Conservation (phyloP, 169 alveolate genomes). For the Eimeria necatrix region DNA sequence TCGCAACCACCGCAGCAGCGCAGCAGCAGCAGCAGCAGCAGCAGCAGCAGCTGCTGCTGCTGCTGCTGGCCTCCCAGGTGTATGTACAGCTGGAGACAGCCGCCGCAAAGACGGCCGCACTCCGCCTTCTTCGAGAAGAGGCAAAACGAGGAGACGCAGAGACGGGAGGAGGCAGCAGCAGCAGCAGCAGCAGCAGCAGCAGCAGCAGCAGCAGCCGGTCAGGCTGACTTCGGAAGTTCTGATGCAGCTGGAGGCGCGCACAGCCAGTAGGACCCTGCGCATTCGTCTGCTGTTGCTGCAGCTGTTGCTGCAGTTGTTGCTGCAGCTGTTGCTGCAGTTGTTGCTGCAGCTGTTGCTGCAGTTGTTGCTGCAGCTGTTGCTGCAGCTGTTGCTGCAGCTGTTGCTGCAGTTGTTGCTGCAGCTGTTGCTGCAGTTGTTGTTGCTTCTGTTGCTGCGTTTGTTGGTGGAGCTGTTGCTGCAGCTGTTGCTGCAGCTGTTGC, state of each 20-base stretch:
- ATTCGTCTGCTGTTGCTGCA: too few species aligned
- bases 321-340: too few species aligned
- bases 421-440: too few species aligned
- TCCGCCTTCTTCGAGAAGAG: slow-evolving; percentile 1
- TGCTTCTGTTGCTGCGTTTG: too few species aligned
- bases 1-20: background rate
- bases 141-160: slow-evolving; percentile 53
- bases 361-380: too few species aligned
- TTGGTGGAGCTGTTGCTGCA: too few species aligned
- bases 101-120: slow-evolving; percentile 39
- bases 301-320: background rate
- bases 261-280: slow-evolving; percentile 56
- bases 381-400: too few species aligned
- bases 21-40: background rate
- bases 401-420: too few species aligned
- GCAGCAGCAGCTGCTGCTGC: slow-evolving; percentile 1
- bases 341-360: too few species aligned
- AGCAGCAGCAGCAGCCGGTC: slow-evolving; percentile 51
- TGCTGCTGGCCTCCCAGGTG: background rate
- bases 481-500: too few species aligned
- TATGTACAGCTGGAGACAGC: slow-evolving; percentile 20
- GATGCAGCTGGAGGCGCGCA: slow-evolving; percentile 61
- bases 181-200: too few species aligned
- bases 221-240: slow-evolving; percentile 61
- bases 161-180: slow-evolving; percentile 52